Base-by-base conservation (phyloP, 139 green algal genomes). In the Chlorella sp. region DNA sequence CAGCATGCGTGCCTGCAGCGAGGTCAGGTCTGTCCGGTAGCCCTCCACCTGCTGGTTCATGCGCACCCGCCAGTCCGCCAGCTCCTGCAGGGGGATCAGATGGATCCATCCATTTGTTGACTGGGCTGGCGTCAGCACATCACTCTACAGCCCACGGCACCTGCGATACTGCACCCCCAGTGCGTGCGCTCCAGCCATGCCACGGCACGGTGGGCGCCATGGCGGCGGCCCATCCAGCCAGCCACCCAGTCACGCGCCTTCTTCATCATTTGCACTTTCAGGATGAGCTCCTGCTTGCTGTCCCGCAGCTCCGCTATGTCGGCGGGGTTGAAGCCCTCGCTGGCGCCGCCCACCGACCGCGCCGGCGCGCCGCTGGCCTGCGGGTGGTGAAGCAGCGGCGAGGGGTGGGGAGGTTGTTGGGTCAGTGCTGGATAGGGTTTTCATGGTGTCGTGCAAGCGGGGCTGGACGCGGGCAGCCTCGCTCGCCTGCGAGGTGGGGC, bases 261-360 rank as follows among this genome's bases (percentile, higher is more conserved):
- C 55, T 85, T 85, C 55, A 85, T 60, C 1, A 36, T 34, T 55
- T 85, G 81, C 25, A 85, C 81, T 39, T 85, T 85, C 25, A 72
- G 20, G 2, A 85, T 85, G 0, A 85, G 81, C 55, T 76, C 81
- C 36, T 85, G 81, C 68, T 85, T 85, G 69, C 69, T 80, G 17
- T 85, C 81, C 3, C 69, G 81, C 47, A 85, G 55, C 69, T 85
- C 81, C 26, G 62, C 16, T n/a, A 76, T 78, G 20, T 51, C 55
- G 4, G 32, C 32, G 2, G 65, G 65, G 47, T 62, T 23, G 64
- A 84, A 76, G 18, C 44, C 44, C 7, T 76, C 65, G 28, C n/a
- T 25, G 32, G 28, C 64, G 68, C 70, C 21, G 70, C 18, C 21
- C 4, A 21, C 68, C 12, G 68, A 74, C 4, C 51, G 51, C 51